Conservation (phyloP, 2,329 filamentous ascomycete genomes). For the Hymenoscyphus albidus region DNA sequence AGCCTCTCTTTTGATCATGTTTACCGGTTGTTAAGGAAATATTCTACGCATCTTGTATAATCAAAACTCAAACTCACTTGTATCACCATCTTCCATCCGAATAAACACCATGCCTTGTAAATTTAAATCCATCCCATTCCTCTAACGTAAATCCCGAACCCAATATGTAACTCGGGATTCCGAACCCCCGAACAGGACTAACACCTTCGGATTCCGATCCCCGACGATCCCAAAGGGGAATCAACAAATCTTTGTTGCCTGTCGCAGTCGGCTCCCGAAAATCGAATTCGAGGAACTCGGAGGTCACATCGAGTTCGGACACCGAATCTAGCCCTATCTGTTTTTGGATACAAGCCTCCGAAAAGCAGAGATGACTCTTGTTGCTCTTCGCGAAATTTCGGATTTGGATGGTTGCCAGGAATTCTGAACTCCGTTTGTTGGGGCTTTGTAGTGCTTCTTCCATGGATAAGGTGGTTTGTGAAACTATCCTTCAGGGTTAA, state of each 20-base stretch:
- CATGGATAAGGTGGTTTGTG: neutral
- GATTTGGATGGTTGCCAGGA: neutral
- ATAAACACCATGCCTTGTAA: neutral
- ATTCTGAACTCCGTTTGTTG: neutral
- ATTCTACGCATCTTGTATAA: no score
- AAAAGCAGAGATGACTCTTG: neutral
- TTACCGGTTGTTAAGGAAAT: no score
- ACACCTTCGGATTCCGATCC: neutral
- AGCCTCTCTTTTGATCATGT: neutral
- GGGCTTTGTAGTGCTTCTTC: neutral
- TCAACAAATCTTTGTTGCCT: neutral
- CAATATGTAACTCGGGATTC: neutral
- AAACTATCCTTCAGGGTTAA: neutral
- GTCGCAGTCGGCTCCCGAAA: conserved; percentile 1
- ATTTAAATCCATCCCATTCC: neutral
- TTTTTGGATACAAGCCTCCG: neutral
- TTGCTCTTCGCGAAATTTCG: conserved; percentile 3
- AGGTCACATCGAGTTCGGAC: neutral
- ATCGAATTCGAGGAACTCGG: neutral
- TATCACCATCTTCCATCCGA: neutral
- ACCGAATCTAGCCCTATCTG: neutral
- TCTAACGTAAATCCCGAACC: neutral
- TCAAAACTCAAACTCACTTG: no score
- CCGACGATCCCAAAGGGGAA: conserved; percentile 2
- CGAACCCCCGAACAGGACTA: neutral